These are phyloP conservation scores for Pseudogymnoascus destructans DNA, from an alignment of 2,329 filamentous ascomycete species.

Conservation along the genomic window DNA sequence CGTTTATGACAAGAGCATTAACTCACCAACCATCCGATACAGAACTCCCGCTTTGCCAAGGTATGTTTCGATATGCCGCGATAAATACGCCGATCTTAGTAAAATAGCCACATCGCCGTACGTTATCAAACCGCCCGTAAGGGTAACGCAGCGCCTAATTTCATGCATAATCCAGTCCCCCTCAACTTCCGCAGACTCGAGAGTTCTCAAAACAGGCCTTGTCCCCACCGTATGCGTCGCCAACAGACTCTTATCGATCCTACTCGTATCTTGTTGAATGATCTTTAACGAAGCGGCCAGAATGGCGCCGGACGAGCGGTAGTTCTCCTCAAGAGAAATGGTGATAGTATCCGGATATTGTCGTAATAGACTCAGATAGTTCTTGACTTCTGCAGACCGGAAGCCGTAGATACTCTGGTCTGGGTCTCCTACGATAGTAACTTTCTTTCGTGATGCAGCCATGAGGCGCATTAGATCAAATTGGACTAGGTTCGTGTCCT, in stretches of 20 bases:
- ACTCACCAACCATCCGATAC: constrained; percentile 74
- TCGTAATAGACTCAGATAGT: constrained; percentile 63
- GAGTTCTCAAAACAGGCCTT: constrained; percentile 63
- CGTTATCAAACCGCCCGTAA: constrained; percentile 62
- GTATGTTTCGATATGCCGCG: constrained; percentile 71
- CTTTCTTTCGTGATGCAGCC: constrained; percentile 56
- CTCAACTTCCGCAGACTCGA: constrained; percentile 58
- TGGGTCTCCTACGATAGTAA: constrained; percentile 91
- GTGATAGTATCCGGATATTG: constrained; percentile 70
- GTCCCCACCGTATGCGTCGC: constrained; percentile 72
- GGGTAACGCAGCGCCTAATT: constrained; percentile 53
- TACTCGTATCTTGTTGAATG: constrained; percentile 75
- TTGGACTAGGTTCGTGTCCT: constrained; percentile 91
- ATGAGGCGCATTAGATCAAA: constrained; percentile 89
- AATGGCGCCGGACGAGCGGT: constrained; percentile 79
- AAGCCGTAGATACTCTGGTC: constrained; percentile 98
- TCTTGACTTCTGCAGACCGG: constrained; percentile 82
- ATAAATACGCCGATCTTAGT: constrained; percentile 71
- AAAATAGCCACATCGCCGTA: constrained; percentile 75
- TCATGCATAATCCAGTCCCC: constrained; percentile 83
- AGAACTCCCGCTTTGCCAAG: constrained; percentile 70
- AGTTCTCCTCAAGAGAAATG: constrained; percentile 84
- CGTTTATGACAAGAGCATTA: background rate
- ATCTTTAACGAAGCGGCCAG: constrained; percentile 67
- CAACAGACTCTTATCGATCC: constrained; percentile 67